Conservation (phyloP, 1,139 yeast species). For the Lodderomyces orthopsilosis region DNA sequence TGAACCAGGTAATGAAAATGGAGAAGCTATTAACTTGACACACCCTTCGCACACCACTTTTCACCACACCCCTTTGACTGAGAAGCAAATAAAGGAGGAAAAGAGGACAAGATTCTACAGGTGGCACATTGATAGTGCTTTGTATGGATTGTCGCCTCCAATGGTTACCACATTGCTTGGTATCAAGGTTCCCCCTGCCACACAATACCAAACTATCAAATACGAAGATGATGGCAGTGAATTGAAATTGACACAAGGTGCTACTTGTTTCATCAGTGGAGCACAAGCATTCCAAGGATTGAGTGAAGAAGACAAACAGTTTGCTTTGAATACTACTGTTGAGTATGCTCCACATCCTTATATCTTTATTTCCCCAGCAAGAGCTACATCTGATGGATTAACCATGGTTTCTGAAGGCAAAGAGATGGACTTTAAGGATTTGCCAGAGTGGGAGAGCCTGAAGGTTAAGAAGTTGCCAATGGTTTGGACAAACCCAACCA, state of each 20-base stretch:
- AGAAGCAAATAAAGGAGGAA: constrained; percentile 54
- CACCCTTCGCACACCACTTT: constrained; percentile 83
- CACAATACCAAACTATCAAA: constrained; percentile 46
- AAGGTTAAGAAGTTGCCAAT: constrained; percentile 75
- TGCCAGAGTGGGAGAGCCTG: constrained; percentile 78
- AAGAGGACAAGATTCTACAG: constrained; percentile 79
- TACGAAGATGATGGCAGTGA: constrained; percentile 60
- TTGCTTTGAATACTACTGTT: constrained; percentile 72
- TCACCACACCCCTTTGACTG: constrained; percentile 66
- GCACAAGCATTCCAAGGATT: constrained; percentile 67
- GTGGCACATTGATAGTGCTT: constrained; percentile 92
- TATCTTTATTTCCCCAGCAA: constrained; percentile 75
- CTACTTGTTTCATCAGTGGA: constrained; percentile 85
- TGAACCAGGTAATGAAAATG: constrained; percentile 64
- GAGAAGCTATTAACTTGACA: constrained; percentile 57
- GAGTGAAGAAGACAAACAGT: constrained; percentile 65
- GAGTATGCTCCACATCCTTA: constrained; percentile 92
- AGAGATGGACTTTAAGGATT: constrained; percentile 60
- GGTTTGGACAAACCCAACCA: constrained; percentile 92
- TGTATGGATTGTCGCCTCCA: constrained; percentile 83
- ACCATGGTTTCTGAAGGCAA: constrained; percentile 81
- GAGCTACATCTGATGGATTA: constrained; percentile 79
- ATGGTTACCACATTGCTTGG: constrained; percentile 81
- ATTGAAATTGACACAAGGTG: constrained; percentile 72
- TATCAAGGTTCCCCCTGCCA: constrained; percentile 66